Conservation (phyloP, 495 filamentous ascomycete genomes). For the Xylaria intraflava region DNA sequence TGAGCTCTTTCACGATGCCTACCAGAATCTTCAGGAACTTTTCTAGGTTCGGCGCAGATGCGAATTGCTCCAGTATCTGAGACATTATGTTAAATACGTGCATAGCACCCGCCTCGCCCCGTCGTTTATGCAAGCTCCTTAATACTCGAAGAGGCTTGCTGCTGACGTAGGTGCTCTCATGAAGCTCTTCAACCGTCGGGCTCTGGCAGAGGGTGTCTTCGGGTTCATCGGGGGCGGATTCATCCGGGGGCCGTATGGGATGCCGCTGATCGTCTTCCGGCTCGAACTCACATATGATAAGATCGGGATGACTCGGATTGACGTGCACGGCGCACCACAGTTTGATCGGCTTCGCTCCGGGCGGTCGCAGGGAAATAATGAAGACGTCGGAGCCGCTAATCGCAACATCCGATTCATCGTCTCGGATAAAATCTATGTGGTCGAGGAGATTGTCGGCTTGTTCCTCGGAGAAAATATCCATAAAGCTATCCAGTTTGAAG, state of each 20-base stretch:
- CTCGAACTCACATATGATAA: constrained; percentile 90
- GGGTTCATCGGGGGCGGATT: constrained; percentile 51
- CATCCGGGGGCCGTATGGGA: constrained; percentile 57
- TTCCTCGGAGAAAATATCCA: constrained; percentile 73
- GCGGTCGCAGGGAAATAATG: constrained; percentile 58
- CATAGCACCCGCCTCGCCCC: constrained; percentile 84
- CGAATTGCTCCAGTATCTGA: constrained; percentile 74
- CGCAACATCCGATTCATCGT: constrained; percentile 64
- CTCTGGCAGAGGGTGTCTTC: constrained; percentile 66
- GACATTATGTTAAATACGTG: constrained; percentile 90
- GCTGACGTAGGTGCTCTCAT: constrained; percentile 62
- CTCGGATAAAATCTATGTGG: constrained; percentile 79
- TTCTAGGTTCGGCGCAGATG: constrained; percentile 60
- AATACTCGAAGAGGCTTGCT: constrained; percentile 76
- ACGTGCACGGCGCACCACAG: constrained; percentile 89
- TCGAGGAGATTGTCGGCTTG: constrained; percentile 77
- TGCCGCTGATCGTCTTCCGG: constrained; percentile 70
- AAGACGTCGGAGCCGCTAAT: constrained; percentile 84
- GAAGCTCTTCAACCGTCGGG: constrained; percentile 65
- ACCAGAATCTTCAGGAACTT: constrained; percentile 65
- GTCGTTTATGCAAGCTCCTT: constrained; percentile 66
- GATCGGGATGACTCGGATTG: constrained; percentile 54
- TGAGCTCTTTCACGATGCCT: constrained; percentile 79
- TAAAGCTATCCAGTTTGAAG: constrained; percentile 68
- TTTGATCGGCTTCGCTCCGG: constrained; percentile 49